Evolutionary conservation across 2,329 filamentous ascomycete genomes (phyloP), one percentile per base, ranked within the genome.

Genomic region (Arthrinium phaeospermum): DNA sequence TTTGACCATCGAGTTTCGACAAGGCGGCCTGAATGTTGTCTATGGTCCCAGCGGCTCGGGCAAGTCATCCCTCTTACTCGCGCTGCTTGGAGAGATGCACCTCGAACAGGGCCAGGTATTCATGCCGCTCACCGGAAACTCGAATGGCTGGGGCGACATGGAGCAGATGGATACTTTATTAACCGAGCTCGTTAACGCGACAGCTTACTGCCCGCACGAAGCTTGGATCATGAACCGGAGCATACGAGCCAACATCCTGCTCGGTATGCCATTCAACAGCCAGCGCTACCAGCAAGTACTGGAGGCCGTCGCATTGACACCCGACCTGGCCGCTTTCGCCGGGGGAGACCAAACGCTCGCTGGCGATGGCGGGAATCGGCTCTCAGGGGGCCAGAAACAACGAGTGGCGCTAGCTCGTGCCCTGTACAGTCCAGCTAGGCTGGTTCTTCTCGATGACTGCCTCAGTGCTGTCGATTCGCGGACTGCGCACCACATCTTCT

Each of bases 221-320:
- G 91, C 92, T 13, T 94, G 92, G 92, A 85, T 94, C 41, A 90
- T 93, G 72, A 94, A 94, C 77, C 91, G 89, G 69, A 70, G 74
- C 46, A 71, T 76, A 24, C 72, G 74, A 47, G 69, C 74, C 16
- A 76, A 75, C 49, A 75, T 76, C 14, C 49, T 75, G 0, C 72
- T 72, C 41, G 72, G 71, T 27, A 69, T 69, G 27, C 68, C 67
- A 12, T 74, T 76, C 45, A 71, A 76, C 51, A 67, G 70, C n/a
- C 22, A 34, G 6, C 69, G 74, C n/a, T 77, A 77, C 53, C 41
- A 70, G 2, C 51, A 70, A 30, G 70, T 76, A 5, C 19, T 76
- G 7, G 70, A 74, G 13, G 73, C 72, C 10, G 76, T 74, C 34
- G 74, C 72, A 7, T 69, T 77, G 3, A 53, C 71, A 16, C 37